Base-by-base conservation (phyloP, 169 alveolate species). In the Cryptosporidium tyzzeri region DNA sequence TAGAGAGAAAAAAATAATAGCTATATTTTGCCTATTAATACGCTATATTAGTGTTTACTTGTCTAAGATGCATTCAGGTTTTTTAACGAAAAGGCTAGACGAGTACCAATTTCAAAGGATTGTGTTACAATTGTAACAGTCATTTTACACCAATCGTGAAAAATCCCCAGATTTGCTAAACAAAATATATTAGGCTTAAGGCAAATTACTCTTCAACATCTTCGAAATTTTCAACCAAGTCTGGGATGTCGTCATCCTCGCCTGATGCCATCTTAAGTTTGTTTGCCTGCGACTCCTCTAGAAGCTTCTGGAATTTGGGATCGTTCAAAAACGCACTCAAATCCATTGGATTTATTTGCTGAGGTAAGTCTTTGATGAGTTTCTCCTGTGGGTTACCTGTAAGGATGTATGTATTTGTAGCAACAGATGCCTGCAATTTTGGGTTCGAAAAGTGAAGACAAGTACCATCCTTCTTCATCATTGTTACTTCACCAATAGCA, bases 401-500 rank as follows among this genome's bases (percentile, higher is more conserved):
- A 48, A 97, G 93, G 71, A 97, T 97, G 92, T 95, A 96, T 69
- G 98, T 95, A 96, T 98, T 98, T 70, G 98, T 97, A 73, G 95
- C 93, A 53, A 97, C 96, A 23, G 98, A 94, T 70, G 98, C 97
- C 91, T 96, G 96, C 39, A 98, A 94, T 84, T 95, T 95, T 21
- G 99, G 99, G 85, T 92, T 97, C 55, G 85, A 92, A 93, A 97
- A 97, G 92, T 96, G 97, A 33, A 98, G 92, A 21, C 95, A 95
- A 44, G 98, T 95, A 85, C 97, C 98, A 91, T 97, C 98, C 86
- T 95, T 98, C 93, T 95, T 96, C 94, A 97, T 95, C 95, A 98
- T 91, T 91, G 96, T 97, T 45, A 97, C 98, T 89, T 98, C 99
- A 80, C 97, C 99, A 45, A 97, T 96, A 61, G 96, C 98, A 23